Evolutionary conservation across 352 stramenopile species (phyloP), one percentile per base, ranked within the genome.

Genomic region (Lagenidium sp.): DNA sequence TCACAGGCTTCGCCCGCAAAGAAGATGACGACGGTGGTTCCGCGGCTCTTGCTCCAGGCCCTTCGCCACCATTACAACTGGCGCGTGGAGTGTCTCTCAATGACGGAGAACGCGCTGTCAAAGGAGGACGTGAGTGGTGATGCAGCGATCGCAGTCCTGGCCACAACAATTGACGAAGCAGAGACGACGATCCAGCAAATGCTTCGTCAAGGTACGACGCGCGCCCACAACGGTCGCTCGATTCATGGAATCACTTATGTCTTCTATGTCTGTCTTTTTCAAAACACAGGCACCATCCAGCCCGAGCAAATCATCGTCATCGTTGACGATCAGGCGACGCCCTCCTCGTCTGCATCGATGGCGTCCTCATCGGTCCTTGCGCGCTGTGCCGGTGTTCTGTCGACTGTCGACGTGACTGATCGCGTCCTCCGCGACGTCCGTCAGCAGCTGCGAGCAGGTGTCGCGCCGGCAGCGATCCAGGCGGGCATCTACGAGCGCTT

Each of bases 341-440:
- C n/a, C n/a, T n/a, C 16, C n/a, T 56, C n/a, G 11, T 10, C 2
- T 15, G 18, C n/a, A 18, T 21, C 16, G 12, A 21, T n/a, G 15
- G 5, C 13, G 10, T 6, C 12, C 18, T 55, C 1, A 16, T 12
- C 7, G 47, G 46, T 6, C n/a, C n/a, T n/a, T n/a, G n/a, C n/a
- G n/a, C n/a, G n/a, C n/a, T 41, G 40, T 18, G 36, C 31, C 7
- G 46, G 42, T 3, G 36, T 57, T 8, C 36, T 85, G 6, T 88
- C 75, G 18, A 30, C 84, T 10, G 55, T 60, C 2, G 73, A 85
- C 40, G 48, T 73, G 10, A 68, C 52, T 18, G 76, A 89, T 43
- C 36, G 53, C 12, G 60, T 77, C 7, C 48, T 89, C 4, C 68
- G 83, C 46, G 45, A 43, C 2, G 60, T 86, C 18, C 76, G 76